phyloP scores from a whole-genome alignment of 1,284 basidiomycete genomes.

The Naganishia albida region DNA sequence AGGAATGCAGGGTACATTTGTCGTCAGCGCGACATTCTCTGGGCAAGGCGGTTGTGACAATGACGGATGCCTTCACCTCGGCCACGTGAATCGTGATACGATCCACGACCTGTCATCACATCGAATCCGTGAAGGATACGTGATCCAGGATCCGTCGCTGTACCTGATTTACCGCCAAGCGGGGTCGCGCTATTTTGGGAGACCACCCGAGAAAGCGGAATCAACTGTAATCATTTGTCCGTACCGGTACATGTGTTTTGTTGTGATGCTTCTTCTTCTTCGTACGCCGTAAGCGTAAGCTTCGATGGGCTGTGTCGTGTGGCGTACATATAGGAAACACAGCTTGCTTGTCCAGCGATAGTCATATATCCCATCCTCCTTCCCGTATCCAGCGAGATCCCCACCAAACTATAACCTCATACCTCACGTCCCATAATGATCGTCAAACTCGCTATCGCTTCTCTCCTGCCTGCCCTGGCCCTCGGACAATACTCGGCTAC shows the following conservation, averaged over 20 bases:
- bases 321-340: not conserved
- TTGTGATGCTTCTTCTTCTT: not conserved
- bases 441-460: slow-evolving; percentile 35
- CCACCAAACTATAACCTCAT: not conserved
- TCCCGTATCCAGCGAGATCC: not conserved
- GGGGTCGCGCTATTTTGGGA: not conserved
- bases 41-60: too few relatives aligned
- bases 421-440: slow-evolving; percentile 20
- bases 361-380: not conserved
- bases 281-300: not conserved
- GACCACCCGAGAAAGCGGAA: not conserved
- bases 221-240: too few relatives aligned
- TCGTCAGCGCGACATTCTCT: too few relatives aligned
- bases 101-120: too few relatives aligned
- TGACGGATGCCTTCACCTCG: too few relatives aligned
- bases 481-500: slow-evolving; percentile 48
- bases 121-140: too few relatives aligned
- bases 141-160: too few relatives aligned
- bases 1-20: too few relatives aligned
- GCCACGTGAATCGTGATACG: too few relatives aligned
- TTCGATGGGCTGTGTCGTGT: not conserved
- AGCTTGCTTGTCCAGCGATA: not conserved
- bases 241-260: not conserved
- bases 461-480: slow-evolving; percentile 35
- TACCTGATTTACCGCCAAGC: not conserved